Conservation (phyloP, 2,329 filamentous ascomycete genomes). For the Neonectria magnoliae region DNA sequence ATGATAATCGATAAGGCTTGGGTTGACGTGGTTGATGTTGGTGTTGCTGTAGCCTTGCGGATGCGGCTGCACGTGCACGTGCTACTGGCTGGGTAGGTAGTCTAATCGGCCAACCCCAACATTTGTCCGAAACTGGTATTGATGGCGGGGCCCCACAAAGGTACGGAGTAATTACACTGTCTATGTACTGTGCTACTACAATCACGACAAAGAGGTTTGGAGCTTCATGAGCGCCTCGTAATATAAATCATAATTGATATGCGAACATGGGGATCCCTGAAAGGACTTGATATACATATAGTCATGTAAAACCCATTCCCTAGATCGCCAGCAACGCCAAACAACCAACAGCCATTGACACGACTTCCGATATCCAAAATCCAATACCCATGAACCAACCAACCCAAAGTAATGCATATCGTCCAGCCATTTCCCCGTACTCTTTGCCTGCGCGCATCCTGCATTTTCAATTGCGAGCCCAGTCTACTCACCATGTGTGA, state of each 20-base stretch:
- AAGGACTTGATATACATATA: neutral
- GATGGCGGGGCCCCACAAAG: neutral
- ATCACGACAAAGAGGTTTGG: neutral
- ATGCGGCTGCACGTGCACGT: constrained; percentile 37
- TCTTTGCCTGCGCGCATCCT: neutral
- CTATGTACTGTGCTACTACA: neutral
- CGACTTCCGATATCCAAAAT: constrained; percentile 10
- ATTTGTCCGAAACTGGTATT: constrained; percentile 32
- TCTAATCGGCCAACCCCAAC: constrained; percentile 29
- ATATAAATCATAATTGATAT: neutral
- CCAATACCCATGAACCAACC: neutral
- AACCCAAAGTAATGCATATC: constrained; percentile 25
- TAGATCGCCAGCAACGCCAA: constrained; percentile 10
- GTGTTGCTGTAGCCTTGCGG: constrained; percentile 27
- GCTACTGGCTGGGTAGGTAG: constrained; percentile 14
- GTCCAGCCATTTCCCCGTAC: constrained; percentile 1
- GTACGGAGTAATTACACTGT: no score
- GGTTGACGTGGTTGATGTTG: constrained; percentile 31
- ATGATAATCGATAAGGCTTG: constrained; percentile 29
- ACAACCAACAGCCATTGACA: neutral
- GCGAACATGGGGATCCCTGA: neutral
- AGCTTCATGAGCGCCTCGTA: neutral
- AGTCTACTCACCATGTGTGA: constrained; percentile 5
- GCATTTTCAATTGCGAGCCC: neutral
- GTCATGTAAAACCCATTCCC: constrained; percentile 1